Conservation (phyloP, 2,329 filamentous ascomycete genomes). For the Aspergillus sp. region DNA sequence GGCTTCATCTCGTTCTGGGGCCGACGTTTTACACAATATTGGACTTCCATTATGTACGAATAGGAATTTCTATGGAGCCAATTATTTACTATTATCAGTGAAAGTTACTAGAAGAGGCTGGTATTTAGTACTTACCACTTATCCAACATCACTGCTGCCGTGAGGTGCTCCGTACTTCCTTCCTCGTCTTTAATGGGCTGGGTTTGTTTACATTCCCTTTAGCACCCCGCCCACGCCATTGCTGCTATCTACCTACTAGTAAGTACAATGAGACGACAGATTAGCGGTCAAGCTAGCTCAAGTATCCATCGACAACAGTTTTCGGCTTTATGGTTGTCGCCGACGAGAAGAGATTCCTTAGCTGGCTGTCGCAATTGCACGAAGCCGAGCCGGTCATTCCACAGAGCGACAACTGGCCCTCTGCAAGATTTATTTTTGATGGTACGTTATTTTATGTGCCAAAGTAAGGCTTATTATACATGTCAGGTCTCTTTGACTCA, state of each 20-base stretch:
- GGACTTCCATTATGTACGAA: too few relatives aligned
- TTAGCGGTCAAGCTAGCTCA: background rate
- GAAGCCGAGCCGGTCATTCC: background rate
- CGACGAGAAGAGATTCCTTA: background rate
- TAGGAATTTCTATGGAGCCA: too few relatives aligned
- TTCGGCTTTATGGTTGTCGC: background rate
- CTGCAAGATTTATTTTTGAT: background rate
- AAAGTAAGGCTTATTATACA: too few relatives aligned
- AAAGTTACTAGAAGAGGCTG: too few relatives aligned
- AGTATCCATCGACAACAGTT: background rate
- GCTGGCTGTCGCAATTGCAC: slow-evolving; percentile 7
- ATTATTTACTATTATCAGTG: too few relatives aligned
- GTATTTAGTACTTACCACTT: too few relatives aligned
- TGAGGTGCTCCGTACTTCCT: background rate
- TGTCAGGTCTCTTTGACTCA: background rate
- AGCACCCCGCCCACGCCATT: too few relatives aligned
- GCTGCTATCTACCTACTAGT: too few relatives aligned
- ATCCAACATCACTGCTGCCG: too few relatives aligned
- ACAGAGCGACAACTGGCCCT: background rate
- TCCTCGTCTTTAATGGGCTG: background rate
- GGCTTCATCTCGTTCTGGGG: background rate
- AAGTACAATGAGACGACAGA: background rate
- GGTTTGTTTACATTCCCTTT: background rate
- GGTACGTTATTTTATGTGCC: background rate
- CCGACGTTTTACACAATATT: background rate